Base-by-base conservation (phyloP, 129 eudicot species). In the Cynara cardunculus region DNA sequence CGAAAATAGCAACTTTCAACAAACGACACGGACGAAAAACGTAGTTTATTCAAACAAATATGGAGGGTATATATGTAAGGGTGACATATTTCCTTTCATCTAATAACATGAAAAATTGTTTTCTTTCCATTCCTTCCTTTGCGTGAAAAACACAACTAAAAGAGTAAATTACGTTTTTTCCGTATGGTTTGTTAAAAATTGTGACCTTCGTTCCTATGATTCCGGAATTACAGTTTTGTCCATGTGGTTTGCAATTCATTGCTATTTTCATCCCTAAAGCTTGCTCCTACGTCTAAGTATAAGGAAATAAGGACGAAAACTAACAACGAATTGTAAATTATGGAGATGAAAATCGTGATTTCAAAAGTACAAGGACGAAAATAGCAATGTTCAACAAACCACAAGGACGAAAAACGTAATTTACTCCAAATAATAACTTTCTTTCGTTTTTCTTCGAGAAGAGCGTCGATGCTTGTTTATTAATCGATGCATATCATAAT, bases 401-500 rank as follows among this genome's bases (percentile, higher is more conserved):
- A 16, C 7, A 16, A 21, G 7, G 61, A 49, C 1, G 61, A 49
- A 14, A 14, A 49, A 16, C 21, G 7, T 49, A 49, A 5, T 18
- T 49, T 44, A 44, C n/a, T 44, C 12, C n/a, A n/a, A n/a, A n/a
- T n/a, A n/a, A n/a, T n/a, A n/a, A n/a, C n/a, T n/a, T n/a, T n/a
- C n/a, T n/a, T 2, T 39, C 3, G 3, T 3, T 4, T 14, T 56
- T 56, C 24, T 56, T 56, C 22, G 22, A 49, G 21, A 49, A 18
- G 6, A 4, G 62, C 0, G 62, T 46, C 5, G 59, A 46, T 46
- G 59, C 59, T 12, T 46, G 22, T 49, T 18, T 56, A 18, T n/a
- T 56, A 1, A 56, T 56, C 49, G 73, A 22, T 72, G 53, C 44
- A 61, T 78, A 25, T 79, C 70, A 71, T 53, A 46, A 44, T n/a